Evolutionary conservation across 78 protist genomes (phyloP).

Genomic region (Carpediemonas membranifera): DNA sequence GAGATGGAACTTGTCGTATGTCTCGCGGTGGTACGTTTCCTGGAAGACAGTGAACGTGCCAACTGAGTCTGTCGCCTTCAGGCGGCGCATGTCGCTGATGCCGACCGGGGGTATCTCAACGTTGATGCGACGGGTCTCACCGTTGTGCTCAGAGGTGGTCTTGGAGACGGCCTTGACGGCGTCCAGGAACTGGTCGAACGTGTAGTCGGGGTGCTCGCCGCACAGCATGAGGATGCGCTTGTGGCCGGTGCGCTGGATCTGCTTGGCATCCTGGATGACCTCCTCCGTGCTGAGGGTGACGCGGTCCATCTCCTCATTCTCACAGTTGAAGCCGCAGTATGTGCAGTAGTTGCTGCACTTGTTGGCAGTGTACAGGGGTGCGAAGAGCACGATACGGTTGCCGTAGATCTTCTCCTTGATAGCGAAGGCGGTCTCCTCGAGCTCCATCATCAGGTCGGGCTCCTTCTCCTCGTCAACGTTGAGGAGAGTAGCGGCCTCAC

Average conservation of each 20-base stretch:
- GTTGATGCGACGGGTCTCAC: constrained; percentile 17
- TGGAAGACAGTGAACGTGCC: constrained; percentile 20
- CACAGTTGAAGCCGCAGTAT: constrained; percentile 3
- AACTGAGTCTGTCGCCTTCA: constrained; percentile 9
- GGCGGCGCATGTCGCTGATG: constrained; percentile 1
- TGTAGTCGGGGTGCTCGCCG: constrained; percentile 14
- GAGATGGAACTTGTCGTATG: not conserved
- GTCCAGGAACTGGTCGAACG: constrained; percentile 18
- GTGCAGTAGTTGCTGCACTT: constrained; percentile 5
- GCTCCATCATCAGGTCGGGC: not conserved
- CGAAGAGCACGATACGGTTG: constrained; percentile 20
- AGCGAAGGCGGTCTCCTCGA: not conserved
- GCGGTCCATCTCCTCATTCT: not conserved
- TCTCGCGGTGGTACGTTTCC: constrained; percentile 19
- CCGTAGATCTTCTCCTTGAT: constrained; percentile 22
- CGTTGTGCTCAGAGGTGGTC: constrained; percentile 2
- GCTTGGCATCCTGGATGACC: not conserved
- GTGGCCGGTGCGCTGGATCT: constrained; percentile 1
- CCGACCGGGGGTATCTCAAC: constrained; percentile 11
- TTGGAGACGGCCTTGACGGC: not conserved
- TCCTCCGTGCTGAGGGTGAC: not conserved
- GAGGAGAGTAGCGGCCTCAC: constrained; percentile 13
- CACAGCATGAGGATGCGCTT: not conserved
- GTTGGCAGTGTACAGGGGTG: constrained; percentile 17
- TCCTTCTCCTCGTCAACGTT: not conserved